Evolutionary conservation across 768 basidiomycete genomes (phyloP), one percentile per base, ranked within the genome.

Genomic region (button mushroom (Agaricus bisporus)): DNA sequence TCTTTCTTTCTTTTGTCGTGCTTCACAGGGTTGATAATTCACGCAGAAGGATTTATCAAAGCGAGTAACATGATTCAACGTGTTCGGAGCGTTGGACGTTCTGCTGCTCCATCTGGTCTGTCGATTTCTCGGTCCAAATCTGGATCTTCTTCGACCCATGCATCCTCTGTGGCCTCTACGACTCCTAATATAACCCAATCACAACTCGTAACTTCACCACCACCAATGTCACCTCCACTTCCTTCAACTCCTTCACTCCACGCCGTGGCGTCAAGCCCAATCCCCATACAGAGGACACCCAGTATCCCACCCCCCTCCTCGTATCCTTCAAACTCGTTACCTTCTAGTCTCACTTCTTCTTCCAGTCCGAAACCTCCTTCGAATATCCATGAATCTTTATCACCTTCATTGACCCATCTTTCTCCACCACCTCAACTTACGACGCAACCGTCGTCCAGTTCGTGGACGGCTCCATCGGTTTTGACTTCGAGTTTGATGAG

Each of bases 41-140:
- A 17, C 42, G 2, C 35, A 73, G 70, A 66, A 11, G 59, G 71
- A 35, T 48, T 71, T 14, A 49, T 64, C 58, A 66, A 78, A 62
- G 68, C 74, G 61, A 51, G 76, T 58, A 64, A 62, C 14, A 70
- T 77, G 11, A 70, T 79, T 12, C 66, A 70, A 53, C 75, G 76
- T 14, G 71, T 71, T 1, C 59, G 61, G 28, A 72, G 71, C 48
- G 71, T 72, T 5, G 62, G 66, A 28, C 66, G 68, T 29, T 62
- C 54, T 7, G 14, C 45, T 12, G 15, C 42, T 32, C 18, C 52
- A 9, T 48, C 59, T 12, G 25, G 48, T 9, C 39, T 52, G 7
- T 26, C 25, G 15, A 15, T 41, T 25, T 5, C 42, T 10, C 10
- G n/a, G 18, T 18, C 38, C 12, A 45, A 12, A 8, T 8, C 32